A percentile compares a stretch with the other conserved stretches of the same genome.
Evolutionary conservation across 768 basidiomycete genomes (phyloP).

Genomic region (Collybia sp.): DNA sequence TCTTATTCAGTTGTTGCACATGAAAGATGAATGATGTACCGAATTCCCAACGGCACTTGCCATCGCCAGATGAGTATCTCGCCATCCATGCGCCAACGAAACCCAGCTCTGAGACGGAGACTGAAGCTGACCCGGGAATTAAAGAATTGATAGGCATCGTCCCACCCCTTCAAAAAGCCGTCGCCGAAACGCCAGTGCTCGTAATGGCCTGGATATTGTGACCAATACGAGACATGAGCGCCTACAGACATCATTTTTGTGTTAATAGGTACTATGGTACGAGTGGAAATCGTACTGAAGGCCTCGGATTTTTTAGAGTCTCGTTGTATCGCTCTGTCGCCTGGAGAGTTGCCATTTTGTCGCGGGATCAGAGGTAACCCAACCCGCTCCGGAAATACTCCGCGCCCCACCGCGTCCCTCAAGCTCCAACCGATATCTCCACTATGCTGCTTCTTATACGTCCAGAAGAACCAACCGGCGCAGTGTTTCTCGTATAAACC

Average conservation of each 20-base stretch:
- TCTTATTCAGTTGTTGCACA: neutral
- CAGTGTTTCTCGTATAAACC: slow-evolving; percentile 58
- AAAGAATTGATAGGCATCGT: slow-evolving; percentile 60
- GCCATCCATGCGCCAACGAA: slow-evolving; percentile 60
- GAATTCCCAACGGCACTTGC: slow-evolving; percentile 59
- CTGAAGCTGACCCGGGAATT: slow-evolving; percentile 12
- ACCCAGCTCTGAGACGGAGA: slow-evolving; percentile 50
- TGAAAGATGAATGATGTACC: slow-evolving; percentile 28
- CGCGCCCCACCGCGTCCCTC: slow-evolving; percentile 55
- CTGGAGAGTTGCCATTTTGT: slow-evolving; percentile 12
- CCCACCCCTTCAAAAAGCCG: slow-evolving; percentile 71
- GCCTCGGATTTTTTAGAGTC: slow-evolving; percentile 26
- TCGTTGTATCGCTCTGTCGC: slow-evolving; percentile 13
- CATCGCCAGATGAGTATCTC: slow-evolving; percentile 39
- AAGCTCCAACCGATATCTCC: slow-evolving; percentile 78
- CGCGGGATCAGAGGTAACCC: slow-evolving; percentile 35
- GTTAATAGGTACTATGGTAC: slow-evolving; percentile 4
- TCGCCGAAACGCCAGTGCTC: slow-evolving; percentile 64
- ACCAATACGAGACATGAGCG: slow-evolving; percentile 36
- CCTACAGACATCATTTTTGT: slow-evolving; percentile 16
- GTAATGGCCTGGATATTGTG: slow-evolving; percentile 49
- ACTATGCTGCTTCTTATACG: slow-evolving; percentile 61
- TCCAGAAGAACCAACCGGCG: slow-evolving; percentile 84
- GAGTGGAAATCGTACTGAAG: slow-evolving; percentile 18
- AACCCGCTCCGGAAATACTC: slow-evolving; percentile 53